Percentiles rank a stretch among this genome's conserved stretches.
Conservation (phyloP, 208 protist species). For the Leishmania arabica region DNA sequence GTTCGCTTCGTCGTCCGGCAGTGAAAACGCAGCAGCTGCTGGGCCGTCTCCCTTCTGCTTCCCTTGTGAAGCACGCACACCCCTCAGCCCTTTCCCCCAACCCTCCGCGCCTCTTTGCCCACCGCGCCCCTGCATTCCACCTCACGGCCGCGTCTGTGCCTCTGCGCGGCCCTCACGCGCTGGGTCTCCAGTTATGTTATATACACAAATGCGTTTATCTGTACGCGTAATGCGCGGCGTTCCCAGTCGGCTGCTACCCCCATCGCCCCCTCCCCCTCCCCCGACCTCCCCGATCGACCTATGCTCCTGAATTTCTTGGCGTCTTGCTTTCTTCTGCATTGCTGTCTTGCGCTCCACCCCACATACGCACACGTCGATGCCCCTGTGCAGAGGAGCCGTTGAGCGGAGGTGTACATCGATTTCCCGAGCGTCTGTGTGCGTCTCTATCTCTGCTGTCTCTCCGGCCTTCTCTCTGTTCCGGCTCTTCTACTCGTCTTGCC, state of each 20-base stretch:
- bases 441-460: background rate
- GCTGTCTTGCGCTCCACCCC: background rate
- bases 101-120: background rate
- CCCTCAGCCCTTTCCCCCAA: background rate
- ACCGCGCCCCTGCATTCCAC: background rate
- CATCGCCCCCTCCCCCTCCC: background rate
- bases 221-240: background rate
- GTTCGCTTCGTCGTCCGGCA: background rate
- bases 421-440: background rate
- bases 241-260: background rate
- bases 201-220: background rate
- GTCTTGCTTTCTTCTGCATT: background rate
- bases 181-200: too few species aligned
- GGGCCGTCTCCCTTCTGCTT: background rate
- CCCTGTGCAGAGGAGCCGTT: background rate
- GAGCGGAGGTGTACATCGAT: background rate
- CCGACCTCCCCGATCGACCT: too few species aligned
- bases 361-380: background rate
- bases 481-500: background rate
- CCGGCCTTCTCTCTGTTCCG: constrained; percentile 1
- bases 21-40: background rate
- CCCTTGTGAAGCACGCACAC: background rate
- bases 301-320: background rate
- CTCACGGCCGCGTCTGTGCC: background rate
- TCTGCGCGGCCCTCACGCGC: background rate